phyloP scores from a whole-genome alignment of 176 grass and related monocot species.

The Triticum urartu region DNA sequence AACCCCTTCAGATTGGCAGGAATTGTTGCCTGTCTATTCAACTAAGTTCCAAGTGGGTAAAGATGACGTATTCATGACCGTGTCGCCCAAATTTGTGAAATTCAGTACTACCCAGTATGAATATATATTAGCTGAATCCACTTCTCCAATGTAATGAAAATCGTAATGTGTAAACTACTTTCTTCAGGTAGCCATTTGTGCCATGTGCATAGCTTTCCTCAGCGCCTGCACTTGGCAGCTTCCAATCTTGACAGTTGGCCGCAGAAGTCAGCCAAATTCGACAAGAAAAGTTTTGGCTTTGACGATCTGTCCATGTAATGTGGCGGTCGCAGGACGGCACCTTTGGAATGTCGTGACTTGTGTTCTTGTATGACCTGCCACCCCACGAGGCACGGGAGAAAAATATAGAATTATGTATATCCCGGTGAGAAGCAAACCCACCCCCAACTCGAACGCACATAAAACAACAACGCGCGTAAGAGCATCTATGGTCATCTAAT shows the following conservation, averaged over 20 bases:
- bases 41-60: not conserved
- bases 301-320: not conserved
- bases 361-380: not conserved
- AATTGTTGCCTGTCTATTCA: not conserved
- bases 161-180: not conserved
- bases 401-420: not conserved
- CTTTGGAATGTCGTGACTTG: constrained; percentile 11
- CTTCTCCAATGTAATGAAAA: not conserved
- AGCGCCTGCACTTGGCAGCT: not conserved
- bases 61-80: not conserved
- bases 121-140: not conserved
- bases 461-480: too few relatives aligned
- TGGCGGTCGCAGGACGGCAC: constrained; percentile 12
- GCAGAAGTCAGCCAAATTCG: not conserved
- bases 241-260: not conserved
- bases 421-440: too few relatives aligned
- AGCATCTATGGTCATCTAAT: too few relatives aligned
- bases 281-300: constrained; percentile 24
- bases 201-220: not conserved
- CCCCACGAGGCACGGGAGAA: not conserved
- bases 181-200: not conserved
- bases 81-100: not conserved
- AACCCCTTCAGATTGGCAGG: not conserved
- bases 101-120: not conserved
- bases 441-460: too few relatives aligned